phyloP scores from a whole-genome alignment of 768 basidiomycete genomes.

The Coprinopsis strossmayeri region DNA sequence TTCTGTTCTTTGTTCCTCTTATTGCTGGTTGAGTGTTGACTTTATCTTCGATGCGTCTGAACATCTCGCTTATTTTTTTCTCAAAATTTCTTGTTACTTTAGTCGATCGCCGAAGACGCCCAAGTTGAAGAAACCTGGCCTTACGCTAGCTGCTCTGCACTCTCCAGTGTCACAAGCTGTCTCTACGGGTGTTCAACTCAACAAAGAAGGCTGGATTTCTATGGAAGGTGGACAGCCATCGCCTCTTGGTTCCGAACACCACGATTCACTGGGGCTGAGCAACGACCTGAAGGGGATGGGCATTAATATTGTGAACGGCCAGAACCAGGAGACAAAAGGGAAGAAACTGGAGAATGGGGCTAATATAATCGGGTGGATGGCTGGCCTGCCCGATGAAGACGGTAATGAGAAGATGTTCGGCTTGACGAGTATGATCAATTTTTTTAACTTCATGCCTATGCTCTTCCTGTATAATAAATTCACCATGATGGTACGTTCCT shows the following conservation, averaged over 20 bases:
- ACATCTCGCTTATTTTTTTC: background rate
- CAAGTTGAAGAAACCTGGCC: conserved; percentile 50
- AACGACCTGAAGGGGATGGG: conserved; percentile 7
- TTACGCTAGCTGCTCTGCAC: conserved; percentile 18
- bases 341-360: conserved; percentile 9
- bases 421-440: conserved; percentile 92
- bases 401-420: conserved; percentile 37
- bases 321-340: conserved; percentile 29
- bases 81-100: too few relatives aligned
- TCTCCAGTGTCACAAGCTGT: background rate
- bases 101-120: conserved; percentile 69
- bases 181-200: background rate
- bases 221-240: conserved; percentile 41
- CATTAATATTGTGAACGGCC: conserved; percentile 21
- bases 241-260: conserved; percentile 41
- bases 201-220: background rate
- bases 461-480: conserved; percentile 94
- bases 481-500: conserved; percentile 70
- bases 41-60: background rate
- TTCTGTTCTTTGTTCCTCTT: too few relatives aligned
- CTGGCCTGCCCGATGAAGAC: conserved; percentile 15
- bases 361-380: background rate
- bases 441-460: conserved; percentile 82
- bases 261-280: conserved; percentile 16
- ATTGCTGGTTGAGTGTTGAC: too few relatives aligned